A percentile compares a stretch with the other conserved stretches of the same genome.
Evolutionary conservation across 345 rosid species (phyloP).

Genomic region (Hypericum androsaemum): DNA sequence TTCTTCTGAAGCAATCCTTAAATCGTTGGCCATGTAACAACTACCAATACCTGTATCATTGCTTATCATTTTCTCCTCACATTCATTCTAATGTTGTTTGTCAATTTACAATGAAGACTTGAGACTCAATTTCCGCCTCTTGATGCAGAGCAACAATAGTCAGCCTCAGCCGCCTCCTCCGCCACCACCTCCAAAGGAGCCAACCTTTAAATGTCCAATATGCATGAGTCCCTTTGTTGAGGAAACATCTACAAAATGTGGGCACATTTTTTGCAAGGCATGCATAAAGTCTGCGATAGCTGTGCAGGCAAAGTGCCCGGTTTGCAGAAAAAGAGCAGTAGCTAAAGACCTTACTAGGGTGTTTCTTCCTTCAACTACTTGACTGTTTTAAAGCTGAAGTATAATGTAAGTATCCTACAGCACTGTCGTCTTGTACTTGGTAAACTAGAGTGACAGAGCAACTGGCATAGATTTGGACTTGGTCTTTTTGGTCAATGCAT

Average conservation of each 20-base stretch:
- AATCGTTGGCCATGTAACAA: no score
- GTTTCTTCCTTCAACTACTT: conserved; percentile 64
- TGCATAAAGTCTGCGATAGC: conserved; percentile 61
- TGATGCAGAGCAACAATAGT: conserved; percentile 25
- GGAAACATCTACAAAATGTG: conserved; percentile 85
- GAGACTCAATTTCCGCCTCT: no score
- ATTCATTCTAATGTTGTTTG: neutral
- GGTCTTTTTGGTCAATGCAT: no score
- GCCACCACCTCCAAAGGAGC: conserved; percentile 51
- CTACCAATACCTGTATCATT: neutral
- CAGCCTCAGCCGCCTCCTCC: conserved; percentile 15
- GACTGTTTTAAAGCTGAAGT: neutral
- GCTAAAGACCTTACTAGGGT: conserved; percentile 63
- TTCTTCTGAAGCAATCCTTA: no score
- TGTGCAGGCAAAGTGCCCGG: conserved; percentile 64
- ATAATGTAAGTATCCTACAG: no score
- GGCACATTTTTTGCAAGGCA: conserved; percentile 80
- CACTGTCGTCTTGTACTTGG: no score
- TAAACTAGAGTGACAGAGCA: no score
- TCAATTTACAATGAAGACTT: no score
- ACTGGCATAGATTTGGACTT: no score
- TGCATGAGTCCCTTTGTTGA: conserved; percentile 68
- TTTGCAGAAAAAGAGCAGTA: conserved; percentile 71
- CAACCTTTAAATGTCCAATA: conserved; percentile 76
- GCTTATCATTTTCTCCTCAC: neutral